Evolutionary conservation across 2,329 filamentous ascomycete species (phyloP).

Genomic region (Verticillium dahliae): DNA sequence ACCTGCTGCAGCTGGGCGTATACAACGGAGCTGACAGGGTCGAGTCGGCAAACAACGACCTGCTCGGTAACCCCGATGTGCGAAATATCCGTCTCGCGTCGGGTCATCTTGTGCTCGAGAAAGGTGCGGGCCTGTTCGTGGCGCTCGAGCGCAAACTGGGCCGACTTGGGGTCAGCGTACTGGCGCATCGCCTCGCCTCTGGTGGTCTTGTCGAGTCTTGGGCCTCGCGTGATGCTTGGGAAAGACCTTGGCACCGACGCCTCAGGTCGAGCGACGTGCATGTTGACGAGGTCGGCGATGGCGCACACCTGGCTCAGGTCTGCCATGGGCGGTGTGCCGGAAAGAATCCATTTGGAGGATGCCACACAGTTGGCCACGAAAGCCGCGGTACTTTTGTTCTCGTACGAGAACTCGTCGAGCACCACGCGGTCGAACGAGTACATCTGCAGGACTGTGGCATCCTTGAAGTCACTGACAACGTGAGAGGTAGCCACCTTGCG

Average conservation of each 20-base stretch:
- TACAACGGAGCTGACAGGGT: slow-evolving; percentile 11
- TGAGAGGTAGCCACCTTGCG: background rate
- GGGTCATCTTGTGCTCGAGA: slow-evolving; percentile 20
- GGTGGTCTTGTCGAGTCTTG: slow-evolving; percentile 18
- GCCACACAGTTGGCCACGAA: slow-evolving; percentile 26
- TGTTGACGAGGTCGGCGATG: slow-evolving; percentile 24
- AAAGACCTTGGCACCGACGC: slow-evolving; percentile 23
- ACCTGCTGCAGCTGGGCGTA: slow-evolving; percentile 23
- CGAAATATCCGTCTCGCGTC: slow-evolving; percentile 21
- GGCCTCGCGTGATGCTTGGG: slow-evolving; percentile 27
- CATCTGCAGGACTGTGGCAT: slow-evolving; percentile 22
- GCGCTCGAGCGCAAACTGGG: slow-evolving; percentile 24
- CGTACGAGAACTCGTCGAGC: slow-evolving; percentile 37
- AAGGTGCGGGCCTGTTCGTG: slow-evolving; percentile 25
- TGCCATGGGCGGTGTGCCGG: slow-evolving; percentile 31
- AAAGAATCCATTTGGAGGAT: slow-evolving; percentile 34
- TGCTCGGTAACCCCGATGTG: slow-evolving; percentile 14
- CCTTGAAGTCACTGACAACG: background rate
- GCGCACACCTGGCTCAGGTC: slow-evolving; percentile 27
- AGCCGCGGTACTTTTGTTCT: slow-evolving; percentile 18
- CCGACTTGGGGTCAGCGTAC: slow-evolving; percentile 25
- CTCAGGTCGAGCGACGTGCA: slow-evolving; percentile 31
- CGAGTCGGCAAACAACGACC: slow-evolving; percentile 20
- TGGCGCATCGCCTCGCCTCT: slow-evolving; percentile 24
- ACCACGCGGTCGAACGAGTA: slow-evolving; percentile 31